Evolutionary conservation across 148 eudicot genomes (phyloP), one percentile per base, ranked within the genome.

Genomic region (Limonium bicolor): DNA sequence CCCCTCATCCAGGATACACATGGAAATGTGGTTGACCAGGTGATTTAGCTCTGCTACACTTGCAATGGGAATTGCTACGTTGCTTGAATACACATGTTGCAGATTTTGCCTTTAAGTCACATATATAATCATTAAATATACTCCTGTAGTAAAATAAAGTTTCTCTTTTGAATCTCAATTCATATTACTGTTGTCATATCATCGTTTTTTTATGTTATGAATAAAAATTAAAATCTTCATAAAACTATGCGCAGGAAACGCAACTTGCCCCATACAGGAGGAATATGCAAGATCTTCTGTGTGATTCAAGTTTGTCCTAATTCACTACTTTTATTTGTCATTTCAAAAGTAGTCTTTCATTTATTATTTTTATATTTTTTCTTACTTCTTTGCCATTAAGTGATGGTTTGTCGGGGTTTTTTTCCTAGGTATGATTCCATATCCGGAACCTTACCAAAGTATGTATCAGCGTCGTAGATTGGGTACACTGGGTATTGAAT

Each of bases 21-120:
- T 59, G 99, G 99, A 42, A 81, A 76, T 71, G 94, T 78, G 56
- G 72, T 90, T 63, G 99, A 90, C 77, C 99, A 90, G 95, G 99
- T 90, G 55, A 48, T n/a, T n/a, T n/a, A n/a, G n/a, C n/a, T n/a
- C n/a, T n/a, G n/a, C n/a, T n/a, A n/a, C n/a, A n/a, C n/a, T n/a
- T n/a, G n/a, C n/a, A n/a, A n/a, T n/a, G n/a, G n/a, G n/a, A n/a
- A n/a, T n/a, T n/a, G n/a, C n/a, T n/a, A n/a, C n/a, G n/a, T n/a
- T n/a, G n/a, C n/a, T n/a, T n/a, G n/a, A n/a, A n/a, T n/a, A n/a
- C n/a, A n/a, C n/a, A n/a, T n/a, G n/a, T n/a, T n/a, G n/a, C n/a
- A n/a, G n/a, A n/a, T n/a, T n/a, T n/a, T n/a, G n/a, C n/a, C n/a
- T n/a, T n/a, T n/a, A n/a, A n/a, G n/a, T n/a, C n/a, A n/a, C n/a